Percentiles rank a stretch among this genome's conserved stretches.
These are phyloP conservation scores for Kalmanozyma brasiliensis DNA, from an alignment of 1,284 basidiomycete species.

Conservation along the genomic window DNA sequence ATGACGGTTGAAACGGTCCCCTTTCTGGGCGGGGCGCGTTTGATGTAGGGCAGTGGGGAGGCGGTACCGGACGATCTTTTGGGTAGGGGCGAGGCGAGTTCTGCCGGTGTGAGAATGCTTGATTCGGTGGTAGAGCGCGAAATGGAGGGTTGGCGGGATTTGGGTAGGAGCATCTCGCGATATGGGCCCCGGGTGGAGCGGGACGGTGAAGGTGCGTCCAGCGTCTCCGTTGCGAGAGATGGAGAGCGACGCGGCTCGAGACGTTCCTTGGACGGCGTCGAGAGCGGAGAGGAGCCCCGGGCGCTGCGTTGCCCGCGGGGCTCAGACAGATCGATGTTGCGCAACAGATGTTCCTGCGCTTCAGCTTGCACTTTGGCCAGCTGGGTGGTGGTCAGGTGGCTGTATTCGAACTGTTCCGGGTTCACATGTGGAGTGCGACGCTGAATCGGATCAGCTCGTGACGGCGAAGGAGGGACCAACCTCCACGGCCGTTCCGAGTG, in stretches of 20 bases:
- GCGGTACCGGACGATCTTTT: constrained; percentile 1
- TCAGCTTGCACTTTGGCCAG: constrained; percentile 30
- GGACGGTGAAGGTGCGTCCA: background rate
- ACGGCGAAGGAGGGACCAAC: background rate
- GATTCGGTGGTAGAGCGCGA: background rate
- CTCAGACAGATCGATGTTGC: constrained; percentile 5
- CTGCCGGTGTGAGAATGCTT: too few species aligned
- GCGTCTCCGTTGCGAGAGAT: background rate
- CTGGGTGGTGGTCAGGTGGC: constrained; percentile 6
- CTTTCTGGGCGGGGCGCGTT: constrained; percentile 17
- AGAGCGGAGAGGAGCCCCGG: background rate
- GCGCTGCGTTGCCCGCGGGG: background rate
- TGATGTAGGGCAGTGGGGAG: constrained; percentile 33
- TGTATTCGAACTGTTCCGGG: constrained; percentile 30
- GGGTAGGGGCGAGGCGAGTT: too few species aligned
- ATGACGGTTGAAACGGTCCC: background rate
- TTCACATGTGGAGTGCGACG: background rate
- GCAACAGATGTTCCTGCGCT: constrained; percentile 22
- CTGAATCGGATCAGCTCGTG: background rate
- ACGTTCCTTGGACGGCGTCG: background rate
- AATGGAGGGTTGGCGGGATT: background rate
- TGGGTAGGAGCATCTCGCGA: constrained; percentile 4
- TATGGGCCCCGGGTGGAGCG: background rate
- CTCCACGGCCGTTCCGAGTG: background rate
- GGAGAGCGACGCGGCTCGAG: background rate